Percentiles rank a stretch among this genome's conserved stretches.
These are phyloP conservation scores for Penicillium verhagenii DNA, from an alignment of 495 filamentous ascomycete species.

Conservation along the genomic window DNA sequence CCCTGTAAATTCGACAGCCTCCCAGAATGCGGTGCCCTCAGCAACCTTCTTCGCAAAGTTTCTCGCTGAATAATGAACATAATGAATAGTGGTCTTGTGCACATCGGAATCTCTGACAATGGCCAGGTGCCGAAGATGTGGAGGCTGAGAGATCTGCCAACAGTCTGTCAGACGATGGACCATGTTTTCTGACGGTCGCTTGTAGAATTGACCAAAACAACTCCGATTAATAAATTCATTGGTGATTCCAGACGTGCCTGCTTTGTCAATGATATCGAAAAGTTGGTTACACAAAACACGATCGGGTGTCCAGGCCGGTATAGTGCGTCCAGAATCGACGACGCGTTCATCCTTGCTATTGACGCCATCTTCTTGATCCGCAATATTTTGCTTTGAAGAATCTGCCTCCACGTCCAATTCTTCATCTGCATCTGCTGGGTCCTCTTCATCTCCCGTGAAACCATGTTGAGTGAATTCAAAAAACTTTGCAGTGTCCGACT, in stretches of 20 bases:
- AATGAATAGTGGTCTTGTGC: conserved; percentile 51
- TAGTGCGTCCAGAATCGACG: conserved; percentile 31
- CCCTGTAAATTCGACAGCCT: conserved; percentile 52
- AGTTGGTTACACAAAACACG: conserved; percentile 52
- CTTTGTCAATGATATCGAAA: conserved; percentile 48
- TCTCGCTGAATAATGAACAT: conserved; percentile 55
- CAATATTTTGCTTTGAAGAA: background rate
- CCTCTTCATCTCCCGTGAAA: conserved; percentile 33
- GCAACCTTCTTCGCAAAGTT: conserved; percentile 60
- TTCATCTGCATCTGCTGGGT: conserved; percentile 38
- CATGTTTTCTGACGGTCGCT: conserved; percentile 56
- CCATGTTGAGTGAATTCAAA: conserved; percentile 36
- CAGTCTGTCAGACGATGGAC: conserved; percentile 56
- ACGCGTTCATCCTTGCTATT: conserved; percentile 21
- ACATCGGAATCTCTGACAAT: conserved; percentile 61
- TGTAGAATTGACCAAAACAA: conserved; percentile 54
- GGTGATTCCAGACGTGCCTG: conserved; percentile 52
- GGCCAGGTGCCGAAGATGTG: conserved; percentile 60
- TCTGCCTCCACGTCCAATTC: conserved; percentile 1
- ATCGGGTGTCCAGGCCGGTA: conserved; percentile 58
- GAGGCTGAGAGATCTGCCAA: conserved; percentile 62
- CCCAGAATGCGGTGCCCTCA: conserved; percentile 53
- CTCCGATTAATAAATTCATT: conserved; percentile 52
- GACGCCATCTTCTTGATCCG: conserved; percentile 20
- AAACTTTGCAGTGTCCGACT: conserved; percentile 61